These are phyloP conservation scores for Yamadazyma buinensis DNA, from an alignment of 1,139 yeast genomes.

Conservation along the genomic window DNA sequence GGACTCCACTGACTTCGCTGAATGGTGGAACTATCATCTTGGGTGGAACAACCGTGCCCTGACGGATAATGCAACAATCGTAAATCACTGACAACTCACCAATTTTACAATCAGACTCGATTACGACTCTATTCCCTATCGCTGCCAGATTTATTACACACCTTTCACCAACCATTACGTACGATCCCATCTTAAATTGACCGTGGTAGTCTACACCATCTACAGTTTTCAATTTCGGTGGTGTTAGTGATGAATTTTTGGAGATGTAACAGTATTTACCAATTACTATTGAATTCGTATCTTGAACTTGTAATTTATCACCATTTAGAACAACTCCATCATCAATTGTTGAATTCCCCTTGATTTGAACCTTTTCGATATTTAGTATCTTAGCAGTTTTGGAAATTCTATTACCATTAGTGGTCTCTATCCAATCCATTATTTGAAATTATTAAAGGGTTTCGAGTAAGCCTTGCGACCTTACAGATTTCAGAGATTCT, in stretches of 20 bases:
- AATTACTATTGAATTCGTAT: constrained; percentile 35
- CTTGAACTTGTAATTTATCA: constrained; percentile 26
- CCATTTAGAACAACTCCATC: constrained; percentile 33
- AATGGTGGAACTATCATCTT: constrained; percentile 59
- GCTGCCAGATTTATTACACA: constrained; percentile 40
- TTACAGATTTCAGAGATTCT: too few relatives aligned
- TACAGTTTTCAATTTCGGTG: constrained; percentile 23
- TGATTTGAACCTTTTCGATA: constrained; percentile 23
- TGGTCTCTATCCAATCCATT: constrained; percentile 38
- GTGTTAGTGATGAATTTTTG: constrained; percentile 23
- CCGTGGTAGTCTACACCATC: constrained; percentile 16
- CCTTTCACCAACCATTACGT: constrained; percentile 47
- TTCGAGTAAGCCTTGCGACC: too few relatives aligned
- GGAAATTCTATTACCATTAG: constrained; percentile 57
- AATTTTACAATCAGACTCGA: constrained; percentile 41
- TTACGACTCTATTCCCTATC: constrained; percentile 55
- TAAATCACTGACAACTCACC: constrained; percentile 50
- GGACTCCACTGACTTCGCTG: constrained; percentile 45
- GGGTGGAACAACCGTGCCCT: constrained; percentile 50
- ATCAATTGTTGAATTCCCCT: constrained; percentile 33
- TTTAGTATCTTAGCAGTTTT: constrained; percentile 33
- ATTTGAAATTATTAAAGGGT: too few relatives aligned
- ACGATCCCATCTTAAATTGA: constrained; percentile 53
- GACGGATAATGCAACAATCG: constrained; percentile 57
- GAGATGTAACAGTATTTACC: constrained; percentile 51